A percentile compares a stretch with the other conserved stretches of the same genome.
Conservation (phyloP, 345 rosid species). For the Nephelium lappaceum region DNA sequence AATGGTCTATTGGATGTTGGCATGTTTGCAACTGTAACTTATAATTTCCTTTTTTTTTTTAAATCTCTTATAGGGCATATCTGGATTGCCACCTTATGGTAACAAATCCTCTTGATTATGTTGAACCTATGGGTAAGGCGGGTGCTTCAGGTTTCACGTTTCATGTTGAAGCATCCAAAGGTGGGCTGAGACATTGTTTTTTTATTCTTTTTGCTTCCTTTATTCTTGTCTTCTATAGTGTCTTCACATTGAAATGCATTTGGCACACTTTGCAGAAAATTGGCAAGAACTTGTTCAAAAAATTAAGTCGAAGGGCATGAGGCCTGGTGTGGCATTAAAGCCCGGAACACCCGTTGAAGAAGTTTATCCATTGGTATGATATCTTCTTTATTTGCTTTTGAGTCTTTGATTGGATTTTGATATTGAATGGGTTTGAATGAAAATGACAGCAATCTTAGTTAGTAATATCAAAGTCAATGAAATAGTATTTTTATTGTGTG, state of each 20-base stretch:
- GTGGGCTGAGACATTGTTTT: slow-evolving; percentile 34
- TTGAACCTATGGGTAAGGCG: slow-evolving; percentile 71
- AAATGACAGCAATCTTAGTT: neutral
- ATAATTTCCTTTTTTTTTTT: neutral
- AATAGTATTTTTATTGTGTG: neutral
- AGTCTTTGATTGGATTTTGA: neutral
- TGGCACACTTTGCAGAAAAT: slow-evolving; percentile 50
- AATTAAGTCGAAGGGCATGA: slow-evolving; percentile 86
- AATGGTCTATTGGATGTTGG: neutral
- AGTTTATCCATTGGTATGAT: slow-evolving; percentile 78
- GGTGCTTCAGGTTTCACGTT: slow-evolving; percentile 98
- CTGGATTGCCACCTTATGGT: slow-evolving; percentile 98
- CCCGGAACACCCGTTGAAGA: slow-evolving; percentile 88
- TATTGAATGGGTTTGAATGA: neutral
- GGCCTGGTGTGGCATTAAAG: slow-evolving; percentile 79
- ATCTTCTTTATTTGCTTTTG: slow-evolving; percentile 3
- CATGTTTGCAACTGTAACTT: slow-evolving; percentile 5
- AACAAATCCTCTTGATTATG: slow-evolving; percentile 85
- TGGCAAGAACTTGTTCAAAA: slow-evolving; percentile 74
- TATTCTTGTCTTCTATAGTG: neutral
- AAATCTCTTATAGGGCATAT: slow-evolving; percentile 61
- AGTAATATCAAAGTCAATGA: neutral
- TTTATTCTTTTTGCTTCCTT: neutral
- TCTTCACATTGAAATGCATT: slow-evolving; percentile 4
- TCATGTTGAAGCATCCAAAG: slow-evolving; percentile 84